Base-by-base conservation (phyloP, 208 protist genomes). In the Wallacemonas collosoma region DNA sequence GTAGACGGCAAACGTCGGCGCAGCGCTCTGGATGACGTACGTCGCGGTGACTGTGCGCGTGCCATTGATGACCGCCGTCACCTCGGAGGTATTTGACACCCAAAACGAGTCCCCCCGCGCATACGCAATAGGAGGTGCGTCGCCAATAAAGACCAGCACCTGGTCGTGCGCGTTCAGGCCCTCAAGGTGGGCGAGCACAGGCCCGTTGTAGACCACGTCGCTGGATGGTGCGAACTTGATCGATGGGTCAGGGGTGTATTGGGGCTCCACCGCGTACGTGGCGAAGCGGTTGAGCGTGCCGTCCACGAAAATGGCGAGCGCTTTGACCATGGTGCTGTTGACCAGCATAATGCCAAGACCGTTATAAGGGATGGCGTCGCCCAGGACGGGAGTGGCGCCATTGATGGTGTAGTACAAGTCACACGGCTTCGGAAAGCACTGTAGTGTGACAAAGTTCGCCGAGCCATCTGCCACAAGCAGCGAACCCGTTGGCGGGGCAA, bases 341-440 rank as follows among this genome's bases (percentile, higher is more conserved):
- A 3, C 40, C 36, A 92, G 68, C 62, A 85, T 64, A 54, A 89
- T 48, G 40, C 79, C 79, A 55, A 71, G 41, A 0, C 54, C 69
- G 41, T 65, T 64, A 56, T 85, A 85, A 3, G 55, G 41, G 47
- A 62, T 75, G 35, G 57, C 81, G 14, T 51, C 57, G 40, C 17
- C 43, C 0, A 69, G 71, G 2, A 68, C 71, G 11, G 81, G 53
- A 38, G 54, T 65, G 44, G 57, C 70, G 9, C 66, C 77, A 41
- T 86, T 79, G 14, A 88, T 64, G 17, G 78, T 73, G 77, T 89
- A 92, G 77, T 92, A 78, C n/a, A 92, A 41, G 47, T 62, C 53
- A 79, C 87, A 92, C 43, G 87, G 83, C 0, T 57, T 53, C 12
- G 83, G 83, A 65, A 62, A 87, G 76, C 87, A 92, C 44, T 73